Base-by-base conservation (phyloP, 2,329 filamentous ascomycete genomes). In the Bipolaris victoriae region DNA sequence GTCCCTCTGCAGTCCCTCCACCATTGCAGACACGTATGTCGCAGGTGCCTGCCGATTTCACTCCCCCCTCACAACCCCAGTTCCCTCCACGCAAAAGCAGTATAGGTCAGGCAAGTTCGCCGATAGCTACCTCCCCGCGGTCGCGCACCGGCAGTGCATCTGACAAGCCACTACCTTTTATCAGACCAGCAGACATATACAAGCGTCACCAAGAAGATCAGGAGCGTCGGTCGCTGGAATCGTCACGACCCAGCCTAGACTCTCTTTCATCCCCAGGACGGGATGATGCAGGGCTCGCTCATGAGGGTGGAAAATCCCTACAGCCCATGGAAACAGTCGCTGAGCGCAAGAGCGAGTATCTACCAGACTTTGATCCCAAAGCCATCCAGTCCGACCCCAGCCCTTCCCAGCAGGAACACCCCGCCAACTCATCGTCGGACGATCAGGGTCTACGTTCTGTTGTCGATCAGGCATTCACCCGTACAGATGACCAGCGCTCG, bases 141-240 rank as follows among this genome's bases (percentile, higher is more conserved):
- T 64, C 68, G 29, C 69, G 66, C 29, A 62, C 72, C 2, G 64
- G 66, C 45, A 68, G 63, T 56, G 76, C 76, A 24, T 64, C 81
- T 36, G 71, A 78, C 48, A 88, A 87, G 64, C 73, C 85, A 1
- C 76, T 85, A 18, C 83, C 87, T 0, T 88, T 94, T 63, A 82
- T 92, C 54, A 83, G 90, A 36, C 90, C 91, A 1, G 85, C 89
- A 11, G 91, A 96, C 64, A 88, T 93, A 40, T 93, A 94, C 73
- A 88, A 85, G 68, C 86, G 89, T 5, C 82, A 89, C 73, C 85
- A 85, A 50, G 88, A 91, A 63, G 89, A 90, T 62, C 82, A 81
- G 51, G 81, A 84, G 63, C 78, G 82, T 36, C 80, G 81, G 54
- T 86, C 85, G 1, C 75, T 84, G 55, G 87, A 89, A 1, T 84